Evolutionary conservation across 225 moss, liverwort and hornwort species (phyloP).

Genomic region (Ulota crispa): DNA sequence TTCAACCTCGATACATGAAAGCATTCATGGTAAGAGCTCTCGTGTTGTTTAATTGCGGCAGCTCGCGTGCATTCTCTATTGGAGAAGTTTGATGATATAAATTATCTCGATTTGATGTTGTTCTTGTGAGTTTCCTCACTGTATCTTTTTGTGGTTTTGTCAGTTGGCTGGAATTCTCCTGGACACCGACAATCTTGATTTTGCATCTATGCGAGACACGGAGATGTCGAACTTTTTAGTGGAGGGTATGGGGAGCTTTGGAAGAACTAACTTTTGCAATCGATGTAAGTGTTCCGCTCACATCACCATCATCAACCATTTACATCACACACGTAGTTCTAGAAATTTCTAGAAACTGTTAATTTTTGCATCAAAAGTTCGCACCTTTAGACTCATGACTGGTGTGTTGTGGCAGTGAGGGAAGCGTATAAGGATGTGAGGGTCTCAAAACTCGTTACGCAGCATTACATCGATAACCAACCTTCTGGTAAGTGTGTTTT

Average conservation of each 20-base stretch:
- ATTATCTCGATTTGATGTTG: neutral
- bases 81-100: neutral
- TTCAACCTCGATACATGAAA: conserved; percentile 54
- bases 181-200: conserved; percentile 62
- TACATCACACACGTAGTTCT: neutral
- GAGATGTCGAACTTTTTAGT: conserved; percentile 45
- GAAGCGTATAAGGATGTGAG: conserved; percentile 35
- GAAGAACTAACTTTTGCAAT: conserved; percentile 47
- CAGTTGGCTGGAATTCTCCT: conserved; percentile 62
- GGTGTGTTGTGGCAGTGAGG: conserved; percentile 31
- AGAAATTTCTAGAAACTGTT: neutral
- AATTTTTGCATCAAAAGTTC: neutral
- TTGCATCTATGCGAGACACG: conserved; percentile 53
- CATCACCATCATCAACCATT: neutral
- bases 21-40: conserved; percentile 45
- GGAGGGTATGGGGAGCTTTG: conserved; percentile 37
- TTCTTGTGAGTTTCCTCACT: neutral
- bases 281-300: conserved; percentile 28
- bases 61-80: neutral
- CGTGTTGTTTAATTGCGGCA: neutral
- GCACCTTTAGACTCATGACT: neutral
- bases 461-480: conserved; percentile 48
- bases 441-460: conserved; percentile 41
- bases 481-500: conserved; percentile 42
- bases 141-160: neutral